phyloP scores from a whole-genome alignment of 1,284 basidiomycete species.

The Cryptococcus sp. region DNA sequence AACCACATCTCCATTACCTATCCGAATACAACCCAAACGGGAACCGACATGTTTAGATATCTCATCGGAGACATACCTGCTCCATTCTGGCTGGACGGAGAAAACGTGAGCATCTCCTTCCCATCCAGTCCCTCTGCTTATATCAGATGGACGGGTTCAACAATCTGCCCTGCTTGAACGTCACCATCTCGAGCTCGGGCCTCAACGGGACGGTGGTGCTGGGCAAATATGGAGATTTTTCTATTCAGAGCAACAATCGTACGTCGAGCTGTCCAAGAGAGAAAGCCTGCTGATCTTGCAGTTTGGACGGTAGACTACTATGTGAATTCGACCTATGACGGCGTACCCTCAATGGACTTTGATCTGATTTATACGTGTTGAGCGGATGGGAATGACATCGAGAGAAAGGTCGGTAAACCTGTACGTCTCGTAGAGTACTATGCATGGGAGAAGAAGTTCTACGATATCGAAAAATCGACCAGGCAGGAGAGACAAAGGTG shows the following conservation, averaged over 20 bases:
- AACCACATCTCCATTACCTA: constrained; percentile 12
- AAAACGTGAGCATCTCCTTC: constrained; percentile 8
- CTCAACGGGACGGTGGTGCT: constrained; percentile 11
- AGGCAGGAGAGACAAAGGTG: no score
- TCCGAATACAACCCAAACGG: constrained; percentile 13
- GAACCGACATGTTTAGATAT: constrained; percentile 11
- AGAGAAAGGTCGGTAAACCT: no score
- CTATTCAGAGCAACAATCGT: constrained; percentile 13
- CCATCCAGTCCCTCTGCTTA: neutral
- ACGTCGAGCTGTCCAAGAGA: neutral
- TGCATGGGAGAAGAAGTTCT: no score
- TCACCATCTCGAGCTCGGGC: constrained; percentile 8
- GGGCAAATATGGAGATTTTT: constrained; percentile 11
- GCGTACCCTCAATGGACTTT: constrained; percentile 10
- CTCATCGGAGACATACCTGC: constrained; percentile 15
- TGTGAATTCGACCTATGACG: constrained; percentile 7
- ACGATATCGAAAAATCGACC: no score
- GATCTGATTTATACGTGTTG: constrained; percentile 14
- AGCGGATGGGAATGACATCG: no score
- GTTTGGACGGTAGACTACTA: constrained; percentile 12
- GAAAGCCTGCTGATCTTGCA: neutral
- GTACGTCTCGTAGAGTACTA: no score
- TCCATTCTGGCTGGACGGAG: constrained; percentile 8
- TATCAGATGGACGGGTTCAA: constrained; percentile 12
- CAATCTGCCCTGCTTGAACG: constrained; percentile 13